Conservation (phyloP, 768 basidiomycete genomes). For the Boletus barrowsii region DNA sequence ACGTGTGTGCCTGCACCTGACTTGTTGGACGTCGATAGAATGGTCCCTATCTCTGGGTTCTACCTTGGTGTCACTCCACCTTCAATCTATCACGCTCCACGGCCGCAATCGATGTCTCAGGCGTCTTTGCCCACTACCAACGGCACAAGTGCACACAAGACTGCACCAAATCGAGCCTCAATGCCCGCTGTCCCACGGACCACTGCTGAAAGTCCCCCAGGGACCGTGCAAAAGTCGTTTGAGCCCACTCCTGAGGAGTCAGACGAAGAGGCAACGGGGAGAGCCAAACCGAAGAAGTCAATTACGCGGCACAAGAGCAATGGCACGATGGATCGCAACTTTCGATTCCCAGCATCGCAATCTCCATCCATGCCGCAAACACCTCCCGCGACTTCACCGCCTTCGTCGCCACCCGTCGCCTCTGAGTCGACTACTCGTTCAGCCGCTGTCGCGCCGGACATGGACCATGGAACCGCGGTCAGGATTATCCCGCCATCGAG, state of each 20-base stretch:
- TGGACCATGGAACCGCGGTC: slow-evolving; percentile 13
- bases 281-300: slow-evolving; percentile 21
- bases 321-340: slow-evolving; percentile 77
- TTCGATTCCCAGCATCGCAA: slow-evolving; percentile 58
- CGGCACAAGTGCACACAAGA: slow-evolving; percentile 29
- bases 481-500: slow-evolving; percentile 54
- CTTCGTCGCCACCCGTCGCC: slow-evolving; percentile 22
- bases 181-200: slow-evolving; percentile 58
- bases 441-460: not conserved
- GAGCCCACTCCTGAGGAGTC: slow-evolving; percentile 50
- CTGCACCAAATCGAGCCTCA: slow-evolving; percentile 56
- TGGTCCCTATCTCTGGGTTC: slow-evolving; percentile 81
- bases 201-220: slow-evolving; percentile 41
- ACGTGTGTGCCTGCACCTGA: not conserved
- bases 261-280: slow-evolving; percentile 34
- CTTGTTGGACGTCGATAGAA: slow-evolving; percentile 41
- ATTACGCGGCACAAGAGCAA: slow-evolving; percentile 42
- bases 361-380: slow-evolving; percentile 9
- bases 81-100: slow-evolving; percentile 36
- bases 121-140: slow-evolving; percentile 45
- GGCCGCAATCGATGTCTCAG: slow-evolving; percentile 79
- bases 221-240: slow-evolving; percentile 34
- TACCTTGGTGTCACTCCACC: slow-evolving; percentile 72
- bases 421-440: slow-evolving; percentile 19
- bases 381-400: slow-evolving; percentile 30